Conservation (phyloP, 345 rosid genomes). For the Populus alba region DNA sequence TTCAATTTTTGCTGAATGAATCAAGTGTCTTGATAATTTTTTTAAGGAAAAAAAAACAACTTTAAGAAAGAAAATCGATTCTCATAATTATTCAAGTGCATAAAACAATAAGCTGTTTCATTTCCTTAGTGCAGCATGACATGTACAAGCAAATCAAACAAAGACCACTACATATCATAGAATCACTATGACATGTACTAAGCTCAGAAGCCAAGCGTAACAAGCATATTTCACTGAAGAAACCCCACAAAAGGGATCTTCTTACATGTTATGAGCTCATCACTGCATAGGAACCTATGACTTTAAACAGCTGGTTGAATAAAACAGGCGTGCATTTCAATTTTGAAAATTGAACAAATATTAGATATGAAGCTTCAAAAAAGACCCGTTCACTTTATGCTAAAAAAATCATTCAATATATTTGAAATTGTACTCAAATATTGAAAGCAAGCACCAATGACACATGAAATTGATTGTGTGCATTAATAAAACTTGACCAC, state of each 20-base stretch:
- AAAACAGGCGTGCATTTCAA: neutral
- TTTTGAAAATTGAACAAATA: neutral
- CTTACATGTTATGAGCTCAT: constrained; percentile 55
- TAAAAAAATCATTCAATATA: too few species aligned
- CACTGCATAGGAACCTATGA: constrained; percentile 25
- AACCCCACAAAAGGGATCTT: constrained; percentile 30
- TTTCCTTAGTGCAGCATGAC: too few species aligned
- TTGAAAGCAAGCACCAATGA: neutral
- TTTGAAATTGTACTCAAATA: too few species aligned
- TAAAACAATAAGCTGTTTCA: too few species aligned
- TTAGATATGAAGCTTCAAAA: too few species aligned
- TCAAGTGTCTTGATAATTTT: too few species aligned
- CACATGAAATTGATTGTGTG: neutral
- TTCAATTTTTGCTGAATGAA: too few species aligned
- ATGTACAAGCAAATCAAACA: neutral
- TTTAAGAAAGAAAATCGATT: too few species aligned
- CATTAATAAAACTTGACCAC: neutral
- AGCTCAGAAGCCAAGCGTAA: constrained; percentile 25
- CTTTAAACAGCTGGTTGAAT: neutral
- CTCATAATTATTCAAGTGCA: too few species aligned
- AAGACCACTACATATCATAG: neutral
- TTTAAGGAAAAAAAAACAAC: too few species aligned
- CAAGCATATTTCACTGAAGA: constrained; percentile 50
- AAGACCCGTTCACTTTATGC: too few species aligned
- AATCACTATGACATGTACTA: too few species aligned